These are phyloP conservation scores for Rhizopogon roseolus DNA, from an alignment of 768 basidiomycete genomes.

Conservation along the genomic window DNA sequence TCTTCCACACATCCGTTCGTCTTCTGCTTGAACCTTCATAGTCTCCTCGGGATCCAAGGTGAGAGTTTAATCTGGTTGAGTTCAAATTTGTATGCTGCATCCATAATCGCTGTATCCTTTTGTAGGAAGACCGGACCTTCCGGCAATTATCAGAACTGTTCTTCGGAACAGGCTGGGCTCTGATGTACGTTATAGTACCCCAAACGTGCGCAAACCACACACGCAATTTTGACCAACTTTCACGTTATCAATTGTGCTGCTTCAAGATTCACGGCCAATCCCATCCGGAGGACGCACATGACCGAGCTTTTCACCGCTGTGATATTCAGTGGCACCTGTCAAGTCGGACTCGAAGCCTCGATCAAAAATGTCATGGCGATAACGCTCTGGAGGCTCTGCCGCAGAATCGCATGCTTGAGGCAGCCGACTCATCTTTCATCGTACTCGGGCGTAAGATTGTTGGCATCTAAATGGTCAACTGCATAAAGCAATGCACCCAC, in stretches of 20 bases:
- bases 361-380: background rate
- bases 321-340: too few species aligned
- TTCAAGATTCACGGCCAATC: background rate
- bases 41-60: background rate
- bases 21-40: background rate
- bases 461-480: background rate
- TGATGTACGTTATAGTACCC: background rate
- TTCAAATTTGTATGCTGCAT: background rate
- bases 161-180: background rate
- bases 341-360: background rate
- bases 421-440: background rate
- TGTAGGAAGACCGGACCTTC: background rate
- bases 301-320: background rate
- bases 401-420: background rate
- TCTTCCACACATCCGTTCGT: background rate
- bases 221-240: too few species aligned
- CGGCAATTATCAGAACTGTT: background rate
- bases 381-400: background rate
- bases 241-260: background rate
- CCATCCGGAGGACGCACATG: background rate
- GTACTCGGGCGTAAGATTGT: background rate
- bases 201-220: background rate
- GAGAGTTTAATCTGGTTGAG: background rate
- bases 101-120: background rate
- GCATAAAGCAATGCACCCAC: background rate